Evolutionary conservation across 176 grass and related monocot genomes (phyloP), one percentile per base, ranked within the genome.

Genomic region (Phoenix dactylifera): DNA sequence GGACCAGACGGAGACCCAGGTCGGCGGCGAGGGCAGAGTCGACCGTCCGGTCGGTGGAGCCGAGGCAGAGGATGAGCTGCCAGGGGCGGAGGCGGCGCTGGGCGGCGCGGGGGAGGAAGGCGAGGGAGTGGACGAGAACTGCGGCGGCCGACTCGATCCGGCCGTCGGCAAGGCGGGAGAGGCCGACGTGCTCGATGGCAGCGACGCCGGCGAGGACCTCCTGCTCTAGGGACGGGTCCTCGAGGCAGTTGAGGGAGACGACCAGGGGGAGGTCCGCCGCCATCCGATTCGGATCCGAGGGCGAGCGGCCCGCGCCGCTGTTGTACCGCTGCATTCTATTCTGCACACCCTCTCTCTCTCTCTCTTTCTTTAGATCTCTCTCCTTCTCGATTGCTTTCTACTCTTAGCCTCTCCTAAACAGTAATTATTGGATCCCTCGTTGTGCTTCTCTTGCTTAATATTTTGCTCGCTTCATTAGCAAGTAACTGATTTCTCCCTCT

Each of bases 31-130:
- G 57, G 10, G 86, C 91, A 1, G 87, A 77, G 77, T 96, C 92
- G 3, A 80, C 92, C n/a, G 87, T 81, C 54, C 92, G 92, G 86
- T 90, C 92, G 4, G 80, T 51, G 20, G 83, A 85, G 24, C 92
- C 87, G 50, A 96, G 92, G 78, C 92, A 96, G 66, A 90, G 92
- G 60, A 96, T 69, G 18, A 96, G 87, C 83, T 96, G 92, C 86
- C 87, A 96, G n/a, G 87, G 87, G 1, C 92, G 75, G 54, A 90
- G 83, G 0, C 92, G 83, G 16, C 92, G 87, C 74, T 96, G 92
- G 20, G 84, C 92, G 5, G 87, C 83, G 4, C 92, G 87, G 26
- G 87, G 92, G 58, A 96, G 87, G 61, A 78, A 82, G 52, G 83
- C 77, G 59, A 96, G 84, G 3, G 87, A 91, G 4, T 82, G 92